Evolutionary conservation across 2,329 filamentous ascomycete species (phyloP).

Genomic region (Triangularia setosa): DNA sequence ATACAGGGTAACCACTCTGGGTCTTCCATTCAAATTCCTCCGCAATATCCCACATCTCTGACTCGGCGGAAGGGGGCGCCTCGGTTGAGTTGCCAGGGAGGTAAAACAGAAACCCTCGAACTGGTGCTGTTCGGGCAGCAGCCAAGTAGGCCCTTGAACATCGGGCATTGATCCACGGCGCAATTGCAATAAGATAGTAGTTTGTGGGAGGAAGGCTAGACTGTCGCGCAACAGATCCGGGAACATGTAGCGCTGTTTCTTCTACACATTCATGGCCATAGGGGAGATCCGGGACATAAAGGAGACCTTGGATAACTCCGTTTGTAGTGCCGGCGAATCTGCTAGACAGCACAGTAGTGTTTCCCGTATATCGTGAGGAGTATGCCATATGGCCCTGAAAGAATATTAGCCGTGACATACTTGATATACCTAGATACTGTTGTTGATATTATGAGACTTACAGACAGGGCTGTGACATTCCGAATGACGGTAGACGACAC

Average conservation of each 20-base stretch:
- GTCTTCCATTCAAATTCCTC: constrained; percentile 69
- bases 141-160: constrained; percentile 73
- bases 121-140: constrained; percentile 53
- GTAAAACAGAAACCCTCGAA: constrained; percentile 63
- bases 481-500: constrained; percentile 51
- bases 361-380: constrained; percentile 47
- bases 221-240: constrained; percentile 69
- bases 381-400: constrained; percentile 46
- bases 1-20: constrained; percentile 73
- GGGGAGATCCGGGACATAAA: constrained; percentile 76
- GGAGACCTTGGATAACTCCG: constrained; percentile 67
- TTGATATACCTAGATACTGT: neutral
- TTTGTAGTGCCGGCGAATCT: constrained; percentile 58
- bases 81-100: constrained; percentile 51
- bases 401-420: neutral
- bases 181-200: constrained; percentile 74
- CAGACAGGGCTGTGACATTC: constrained; percentile 45
- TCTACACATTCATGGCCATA: constrained; percentile 58
- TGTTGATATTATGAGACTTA: neutral
- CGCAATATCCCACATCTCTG: constrained; percentile 65
- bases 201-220: constrained; percentile 64
- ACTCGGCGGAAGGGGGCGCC: constrained; percentile 62
- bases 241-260: constrained; percentile 62
- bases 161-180: constrained; percentile 74
- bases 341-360: constrained; percentile 72